Base-by-base conservation (phyloP, 108 stramenopile species). In the Poteriospumella lacustris region DNA sequence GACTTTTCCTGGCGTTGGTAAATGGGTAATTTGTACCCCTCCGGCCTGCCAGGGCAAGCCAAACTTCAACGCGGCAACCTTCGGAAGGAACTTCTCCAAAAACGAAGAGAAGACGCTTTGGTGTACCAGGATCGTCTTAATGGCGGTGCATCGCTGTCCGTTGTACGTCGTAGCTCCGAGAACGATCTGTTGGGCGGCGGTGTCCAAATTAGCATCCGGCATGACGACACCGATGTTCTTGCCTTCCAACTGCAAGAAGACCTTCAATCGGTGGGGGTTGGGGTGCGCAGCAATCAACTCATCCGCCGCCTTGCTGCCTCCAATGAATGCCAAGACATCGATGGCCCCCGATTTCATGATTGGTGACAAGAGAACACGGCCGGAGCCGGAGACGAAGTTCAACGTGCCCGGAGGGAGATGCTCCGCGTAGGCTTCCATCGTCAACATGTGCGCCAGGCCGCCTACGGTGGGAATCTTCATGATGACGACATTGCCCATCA, bases 141-240 rank as follows among this genome's bases (percentile, higher is more conserved):
- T 67, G 0, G 94, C 92, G 24, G 94, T 94, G 76, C 94, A 94
- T 19, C 94, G 83, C 81, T 94, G 94, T 5, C 94, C 94, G 84
- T 94, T 94, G 84, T 89, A 94, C 58, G 90, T 89, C 64, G 91
- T 59, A 0, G 81, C 76, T 38, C 93, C 93, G 0, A 85, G 39
- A 15, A 92, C 44, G 1, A 89, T 80, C 79, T 91, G 87, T 42
- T 89, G 81, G 75, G 91, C 59, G 1, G 90, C 89, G 15, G 56
- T 77, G 1, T 90, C 84, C 43, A 89, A 59, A 19, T 69, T 67
- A 36, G 42, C 64, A 15, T 73, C 60, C 68, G 86, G 82, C 72
- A 91, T 90, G 67, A 92, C 75, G 75, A 84, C 39, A 2, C 44
- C 94, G 88, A 92, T 89, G 77, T 94, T 94, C 81, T 94, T 94